Evolutionary conservation across 352 stramenopile genomes (phyloP).

Genomic region (Pilasporangium apinafurcum): DNA sequence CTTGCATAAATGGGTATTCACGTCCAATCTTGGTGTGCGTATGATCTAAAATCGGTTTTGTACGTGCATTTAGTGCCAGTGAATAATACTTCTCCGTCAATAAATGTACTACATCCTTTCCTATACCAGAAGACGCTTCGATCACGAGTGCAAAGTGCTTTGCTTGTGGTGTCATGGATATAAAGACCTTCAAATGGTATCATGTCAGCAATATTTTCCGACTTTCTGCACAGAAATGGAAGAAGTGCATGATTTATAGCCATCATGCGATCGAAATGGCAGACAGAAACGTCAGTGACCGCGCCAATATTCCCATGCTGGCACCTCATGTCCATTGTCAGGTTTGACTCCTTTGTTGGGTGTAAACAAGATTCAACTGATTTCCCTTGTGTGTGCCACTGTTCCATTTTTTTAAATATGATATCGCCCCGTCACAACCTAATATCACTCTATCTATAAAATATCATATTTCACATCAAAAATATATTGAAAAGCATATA

Average conservation of each 20-base stretch:
- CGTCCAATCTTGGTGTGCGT: constrained; percentile 49
- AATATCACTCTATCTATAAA: no score
- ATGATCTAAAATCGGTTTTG: constrained; percentile 32
- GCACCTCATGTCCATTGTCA: no score
- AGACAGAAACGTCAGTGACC: no score
- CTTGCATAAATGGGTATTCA: constrained; percentile 18
- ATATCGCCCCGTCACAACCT: no score
- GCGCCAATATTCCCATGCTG: no score
- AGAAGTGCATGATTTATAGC: background rate
- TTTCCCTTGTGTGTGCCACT: no score
- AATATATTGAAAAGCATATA: no score
- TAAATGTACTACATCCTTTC: constrained; percentile 55
- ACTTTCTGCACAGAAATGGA: background rate
- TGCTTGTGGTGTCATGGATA: constrained; percentile 12
- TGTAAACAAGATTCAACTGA: no score
- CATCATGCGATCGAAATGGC: background rate
- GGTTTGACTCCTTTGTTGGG: no score
- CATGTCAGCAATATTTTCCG: constrained; percentile 18
- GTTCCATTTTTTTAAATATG: no score
- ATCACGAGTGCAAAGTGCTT: constrained; percentile 48
- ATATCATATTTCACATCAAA: no score
- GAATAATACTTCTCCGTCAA: constrained; percentile 58
- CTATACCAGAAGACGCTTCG: constrained; percentile 60
- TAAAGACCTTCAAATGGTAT: constrained; percentile 47
- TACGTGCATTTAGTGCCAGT: constrained; percentile 50